A percentile compares a stretch with the other conserved stretches of the same genome.
Evolutionary conservation across 2,329 filamentous ascomycete species (phyloP).

Genomic region (Arthrobotrys entomopaga): DNA sequence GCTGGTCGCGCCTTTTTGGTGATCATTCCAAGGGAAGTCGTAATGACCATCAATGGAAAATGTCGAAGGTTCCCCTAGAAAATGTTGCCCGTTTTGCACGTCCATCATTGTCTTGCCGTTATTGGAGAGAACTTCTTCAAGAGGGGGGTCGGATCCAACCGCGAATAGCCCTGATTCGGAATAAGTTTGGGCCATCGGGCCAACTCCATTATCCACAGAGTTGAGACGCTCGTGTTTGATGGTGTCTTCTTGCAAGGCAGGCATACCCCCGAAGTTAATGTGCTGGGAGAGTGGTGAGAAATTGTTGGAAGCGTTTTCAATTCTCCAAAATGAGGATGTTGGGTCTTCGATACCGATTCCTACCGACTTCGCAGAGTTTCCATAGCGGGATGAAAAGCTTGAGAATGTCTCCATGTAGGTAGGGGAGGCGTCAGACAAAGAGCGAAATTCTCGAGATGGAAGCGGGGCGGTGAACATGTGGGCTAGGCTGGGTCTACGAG

Average conservation of each 20-base stretch:
- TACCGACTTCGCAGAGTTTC: slow-evolving; percentile 37
- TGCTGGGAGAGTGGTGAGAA: slow-evolving; percentile 53
- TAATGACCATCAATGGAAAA: slow-evolving; percentile 31
- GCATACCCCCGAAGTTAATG: slow-evolving; percentile 53
- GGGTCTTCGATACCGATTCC: slow-evolving; percentile 53
- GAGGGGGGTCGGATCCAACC: slow-evolving; percentile 46
- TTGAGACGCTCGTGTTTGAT: slow-evolving; percentile 50
- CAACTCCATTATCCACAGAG: slow-evolving; percentile 49
- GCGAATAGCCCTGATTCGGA: slow-evolving; percentile 45
- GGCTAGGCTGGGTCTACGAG: slow-evolving; percentile 57
- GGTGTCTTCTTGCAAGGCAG: slow-evolving; percentile 48
- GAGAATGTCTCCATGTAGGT: slow-evolving; percentile 52
- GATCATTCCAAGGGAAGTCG: slow-evolving; percentile 35
- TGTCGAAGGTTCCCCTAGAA: slow-evolving; percentile 13
- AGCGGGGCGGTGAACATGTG: slow-evolving; percentile 56
- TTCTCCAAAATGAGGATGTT: slow-evolving; percentile 48
- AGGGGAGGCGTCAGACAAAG: slow-evolving; percentile 49
- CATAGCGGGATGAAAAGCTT: slow-evolving; percentile 40
- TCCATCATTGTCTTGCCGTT: slow-evolving; percentile 31
- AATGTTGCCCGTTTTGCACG: slow-evolving; percentile 26
- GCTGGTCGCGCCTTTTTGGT: slow-evolving; percentile 15
- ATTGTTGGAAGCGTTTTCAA: slow-evolving; percentile 51
- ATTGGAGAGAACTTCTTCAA: slow-evolving; percentile 30
- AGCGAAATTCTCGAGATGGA: slow-evolving; percentile 51
- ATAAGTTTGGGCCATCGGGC: slow-evolving; percentile 49